Percentiles rank a stretch among this genome's conserved stretches.
phyloP scores from a whole-genome alignment of 495 filamentous ascomycete genomes.

The Margaritispora aquatica region DNA sequence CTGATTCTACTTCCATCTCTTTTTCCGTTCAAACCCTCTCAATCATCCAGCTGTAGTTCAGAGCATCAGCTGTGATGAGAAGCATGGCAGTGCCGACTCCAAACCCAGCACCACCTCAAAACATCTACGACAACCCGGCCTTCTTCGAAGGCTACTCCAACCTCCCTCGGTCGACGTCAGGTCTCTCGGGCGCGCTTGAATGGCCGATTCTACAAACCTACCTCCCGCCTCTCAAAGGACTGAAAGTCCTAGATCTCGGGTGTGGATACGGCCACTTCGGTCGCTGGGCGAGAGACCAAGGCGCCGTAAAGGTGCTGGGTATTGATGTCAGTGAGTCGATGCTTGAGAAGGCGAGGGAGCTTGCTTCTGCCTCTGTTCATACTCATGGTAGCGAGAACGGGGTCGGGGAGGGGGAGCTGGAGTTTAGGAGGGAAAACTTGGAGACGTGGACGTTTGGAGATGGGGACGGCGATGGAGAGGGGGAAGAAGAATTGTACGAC shows the following conservation, averaged over 20 bases:
- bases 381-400: conserved; percentile 9
- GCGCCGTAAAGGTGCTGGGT: background rate
- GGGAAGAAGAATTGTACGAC: too few species aligned
- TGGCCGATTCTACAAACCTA: background rate
- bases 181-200: background rate
- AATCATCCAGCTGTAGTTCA: background rate
- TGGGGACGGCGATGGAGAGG: too few species aligned
- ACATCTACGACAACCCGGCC: background rate
- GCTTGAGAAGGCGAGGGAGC: background rate
- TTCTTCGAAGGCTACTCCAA: background rate
- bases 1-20: too few species aligned
- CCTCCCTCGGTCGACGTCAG: background rate
- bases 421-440: conserved; percentile 27
- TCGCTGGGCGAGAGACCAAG: background rate
- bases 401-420: background rate
- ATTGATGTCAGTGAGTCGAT: background rate
- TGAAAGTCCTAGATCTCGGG: background rate
- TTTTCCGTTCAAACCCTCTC: too few species aligned
- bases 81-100: background rate
- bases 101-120: background rate
- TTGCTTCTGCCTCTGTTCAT: conserved; percentile 4
- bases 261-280: background rate
- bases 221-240: background rate
- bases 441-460: conserved; percentile 22
- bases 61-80: background rate